Evolutionary conservation across 176 grass and related monocot species (phyloP).

Genomic region (Bonia amplexicaulis): DNA sequence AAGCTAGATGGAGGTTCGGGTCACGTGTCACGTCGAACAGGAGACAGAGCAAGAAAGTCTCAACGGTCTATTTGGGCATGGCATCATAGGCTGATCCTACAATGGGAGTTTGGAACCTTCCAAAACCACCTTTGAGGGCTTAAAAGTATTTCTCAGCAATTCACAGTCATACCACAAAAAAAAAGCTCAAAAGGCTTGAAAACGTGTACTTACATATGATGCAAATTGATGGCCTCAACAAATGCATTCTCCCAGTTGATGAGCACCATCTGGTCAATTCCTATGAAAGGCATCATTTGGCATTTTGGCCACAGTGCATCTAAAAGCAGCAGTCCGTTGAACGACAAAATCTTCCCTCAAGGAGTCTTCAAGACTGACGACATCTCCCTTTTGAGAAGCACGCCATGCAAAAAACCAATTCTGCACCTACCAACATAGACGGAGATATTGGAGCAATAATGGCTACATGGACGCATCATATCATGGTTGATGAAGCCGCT

Average conservation of each 20-base stretch:
- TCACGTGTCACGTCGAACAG: background rate
- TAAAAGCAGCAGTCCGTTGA: background rate
- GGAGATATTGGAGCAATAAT: background rate
- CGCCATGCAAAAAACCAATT: background rate
- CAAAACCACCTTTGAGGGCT: background rate
- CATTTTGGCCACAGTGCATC: background rate
- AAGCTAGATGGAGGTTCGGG: background rate
- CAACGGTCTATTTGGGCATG: background rate
- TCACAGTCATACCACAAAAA: too few relatives aligned
- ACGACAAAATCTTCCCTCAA: background rate
- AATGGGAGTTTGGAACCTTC: background rate
- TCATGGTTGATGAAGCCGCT: slow-evolving; percentile 41
- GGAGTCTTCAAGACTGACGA: background rate
- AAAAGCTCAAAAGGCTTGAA: too few relatives aligned
- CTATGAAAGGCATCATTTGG: background rate
- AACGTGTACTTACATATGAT: slow-evolving; percentile 20
- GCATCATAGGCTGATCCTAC: background rate
- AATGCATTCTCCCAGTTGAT: background rate
- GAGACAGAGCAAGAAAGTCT: background rate
- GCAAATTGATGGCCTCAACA: background rate
- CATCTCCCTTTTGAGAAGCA: background rate
- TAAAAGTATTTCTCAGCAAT: too few relatives aligned
- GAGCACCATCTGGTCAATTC: background rate
- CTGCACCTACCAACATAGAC: background rate
- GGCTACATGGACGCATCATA: background rate